Conservation (phyloP, 2,329 filamentous ascomycete genomes). For the Cercospora berteroae region DNA sequence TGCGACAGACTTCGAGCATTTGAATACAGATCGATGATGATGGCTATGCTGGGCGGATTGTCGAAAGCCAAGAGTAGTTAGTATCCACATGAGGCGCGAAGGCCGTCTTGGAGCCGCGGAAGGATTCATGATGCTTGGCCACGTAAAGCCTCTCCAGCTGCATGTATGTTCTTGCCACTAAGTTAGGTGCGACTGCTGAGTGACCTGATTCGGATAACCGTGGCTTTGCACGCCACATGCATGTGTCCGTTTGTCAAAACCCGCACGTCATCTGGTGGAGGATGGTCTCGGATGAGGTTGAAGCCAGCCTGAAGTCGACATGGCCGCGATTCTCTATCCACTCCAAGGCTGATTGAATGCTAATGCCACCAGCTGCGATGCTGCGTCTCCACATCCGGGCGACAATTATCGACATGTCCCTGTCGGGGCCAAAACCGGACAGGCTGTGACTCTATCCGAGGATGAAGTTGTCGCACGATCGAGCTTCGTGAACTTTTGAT, state of each 20-base stretch:
- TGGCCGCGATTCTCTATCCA: background rate
- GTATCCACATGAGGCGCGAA: slow-evolving; percentile 1
- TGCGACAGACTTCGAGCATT: background rate
- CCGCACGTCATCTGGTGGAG: background rate
- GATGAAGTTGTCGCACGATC: background rate
- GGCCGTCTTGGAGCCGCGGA: slow-evolving; percentile 2
- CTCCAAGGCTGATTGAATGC: background rate
- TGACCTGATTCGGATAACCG: background rate
- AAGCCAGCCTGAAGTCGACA: background rate
- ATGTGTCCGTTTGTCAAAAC: background rate
- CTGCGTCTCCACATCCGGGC: background rate
- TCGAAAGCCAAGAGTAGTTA: slow-evolving; percentile 3
- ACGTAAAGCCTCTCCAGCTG: background rate
- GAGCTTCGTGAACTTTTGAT: background rate
- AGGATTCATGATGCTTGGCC: slow-evolving; percentile 5
- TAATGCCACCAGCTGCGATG: background rate
- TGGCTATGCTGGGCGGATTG: background rate
- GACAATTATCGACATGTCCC: background rate
- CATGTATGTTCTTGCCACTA: background rate
- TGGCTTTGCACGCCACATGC: background rate
- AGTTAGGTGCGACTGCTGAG: background rate
- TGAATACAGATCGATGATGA: background rate
- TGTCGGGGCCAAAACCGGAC: background rate
- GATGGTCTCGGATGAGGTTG: background rate
- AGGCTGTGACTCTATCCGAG: background rate